These are phyloP conservation scores for Cenococcum geophilum DNA, from an alignment of 495 filamentous ascomycete species.

Conservation along the genomic window DNA sequence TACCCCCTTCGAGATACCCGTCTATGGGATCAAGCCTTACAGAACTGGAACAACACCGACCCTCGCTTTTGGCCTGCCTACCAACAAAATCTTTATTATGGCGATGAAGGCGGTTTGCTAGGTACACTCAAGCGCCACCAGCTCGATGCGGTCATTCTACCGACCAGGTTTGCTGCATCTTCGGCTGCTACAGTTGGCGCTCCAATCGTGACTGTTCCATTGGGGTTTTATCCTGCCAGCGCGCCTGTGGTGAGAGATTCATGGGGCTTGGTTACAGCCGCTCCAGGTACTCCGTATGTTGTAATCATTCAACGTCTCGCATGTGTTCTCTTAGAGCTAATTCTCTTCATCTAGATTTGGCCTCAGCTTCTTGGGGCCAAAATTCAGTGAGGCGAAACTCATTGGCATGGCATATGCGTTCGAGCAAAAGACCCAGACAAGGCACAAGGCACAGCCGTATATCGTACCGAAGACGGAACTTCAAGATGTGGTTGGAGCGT, in stretches of 20 bases:
- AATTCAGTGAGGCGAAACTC: conserved; percentile 50
- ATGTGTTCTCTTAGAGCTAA: too few relatives aligned
- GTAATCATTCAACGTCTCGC: too few relatives aligned
- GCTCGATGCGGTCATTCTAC: conserved; percentile 49
- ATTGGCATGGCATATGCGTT: conserved; percentile 64
- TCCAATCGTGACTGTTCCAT: conserved; percentile 49
- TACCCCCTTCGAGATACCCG: conserved; percentile 47
- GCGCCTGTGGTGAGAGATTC: conserved; percentile 39
- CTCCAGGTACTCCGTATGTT: conserved; percentile 52
- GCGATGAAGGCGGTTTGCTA: conserved; percentile 46
- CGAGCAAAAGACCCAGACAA: conserved; percentile 56
- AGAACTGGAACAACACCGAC: conserved; percentile 35
- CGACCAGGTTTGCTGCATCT: conserved; percentile 41
- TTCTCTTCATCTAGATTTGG: too few relatives aligned
- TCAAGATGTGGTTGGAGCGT: conserved; percentile 37
- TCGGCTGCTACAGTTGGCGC: conserved; percentile 47
- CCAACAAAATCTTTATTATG: conserved; percentile 42
- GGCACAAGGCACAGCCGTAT: conserved; percentile 45
- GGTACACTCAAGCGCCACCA: conserved; percentile 45
- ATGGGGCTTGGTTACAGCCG: conserved; percentile 42
- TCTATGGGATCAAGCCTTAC: conserved; percentile 44
- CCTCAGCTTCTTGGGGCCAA: conserved; percentile 54
- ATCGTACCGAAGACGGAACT: conserved; percentile 43
- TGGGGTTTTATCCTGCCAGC: conserved; percentile 47
- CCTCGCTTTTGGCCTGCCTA: conserved; percentile 38